Base-by-base conservation (phyloP, 2,329 filamentous ascomycete species). In the Fusarium lateritium region DNA sequence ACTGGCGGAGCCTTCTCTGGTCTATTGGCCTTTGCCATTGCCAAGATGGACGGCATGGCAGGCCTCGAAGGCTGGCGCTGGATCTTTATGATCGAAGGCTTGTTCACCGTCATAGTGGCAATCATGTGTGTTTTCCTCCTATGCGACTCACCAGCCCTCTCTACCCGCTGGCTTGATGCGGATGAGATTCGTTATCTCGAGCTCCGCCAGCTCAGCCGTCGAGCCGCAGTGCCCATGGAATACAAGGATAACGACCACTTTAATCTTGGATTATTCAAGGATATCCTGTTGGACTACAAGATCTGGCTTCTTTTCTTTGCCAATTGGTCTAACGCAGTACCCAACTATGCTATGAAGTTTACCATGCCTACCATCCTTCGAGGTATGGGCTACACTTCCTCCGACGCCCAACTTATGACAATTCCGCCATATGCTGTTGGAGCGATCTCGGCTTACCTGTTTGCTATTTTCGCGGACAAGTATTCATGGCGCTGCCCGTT, bases 231-330 rank as follows among this genome's bases (percentile, higher is more conserved):
- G 0, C 60, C 60, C 0, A 55, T 50, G 3, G 57, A 62, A 6
- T 56, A 62, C 15, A 62, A 62, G 58, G 60, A 56, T 11, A 56
- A 56, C 17, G 49, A 63, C 0, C 60, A 62, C 14, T 62, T 62
- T 4, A 63, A 62, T 6, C 57, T 62, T 15, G 14, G 49, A 0
- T 14, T 62, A 0, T 69, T 83, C n/a, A 67, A 78, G 9, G 77
- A 78, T 8, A 83, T 85, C 5, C 54, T 85, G 1, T 76, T 75
- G 7, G 83, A 86, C 69, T 85, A 82, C 79, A 84, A 86, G 72
- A 81, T 81, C 15, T 81, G 79, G 61, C 71, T 79, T 11, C 64
- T 85, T 8, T 80, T 81, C 22, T 74, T 84, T 19, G 78, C 78
- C 51, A 83, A 79, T 69, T 82, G 79, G 78, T 82, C 77, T 21